phyloP scores from a whole-genome alignment of 441 rosid genomes.

The Corymbia calophylla region DNA sequence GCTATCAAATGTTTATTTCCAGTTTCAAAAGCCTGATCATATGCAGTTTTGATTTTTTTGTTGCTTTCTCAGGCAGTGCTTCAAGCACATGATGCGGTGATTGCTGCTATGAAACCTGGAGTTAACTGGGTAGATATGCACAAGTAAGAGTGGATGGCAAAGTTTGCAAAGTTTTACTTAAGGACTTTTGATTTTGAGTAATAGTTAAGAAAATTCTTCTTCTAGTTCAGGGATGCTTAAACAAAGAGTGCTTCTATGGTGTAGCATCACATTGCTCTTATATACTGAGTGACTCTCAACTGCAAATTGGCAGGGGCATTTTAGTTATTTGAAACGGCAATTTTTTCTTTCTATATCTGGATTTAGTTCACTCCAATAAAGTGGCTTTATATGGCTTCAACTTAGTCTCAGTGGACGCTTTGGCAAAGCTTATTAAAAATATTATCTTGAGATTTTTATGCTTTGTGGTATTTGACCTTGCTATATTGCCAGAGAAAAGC shows the following conservation, averaged over 20 bases:
- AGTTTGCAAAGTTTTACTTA: not conserved
- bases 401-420: not conserved
- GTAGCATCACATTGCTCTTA: not conserved
- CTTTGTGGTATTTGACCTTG: not conserved
- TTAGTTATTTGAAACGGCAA: not conserved
- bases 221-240: not conserved
- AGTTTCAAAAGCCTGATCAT: not conserved
- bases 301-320: not conserved
- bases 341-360: not conserved
- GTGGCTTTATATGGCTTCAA: not conserved
- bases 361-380: not conserved
- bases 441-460: not conserved
- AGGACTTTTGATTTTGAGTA: not conserved
- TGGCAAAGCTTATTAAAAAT: not conserved
- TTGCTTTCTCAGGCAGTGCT: conserved; percentile 65
- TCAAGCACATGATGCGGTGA: conserved; percentile 82
- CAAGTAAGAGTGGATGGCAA: conserved; percentile 47
- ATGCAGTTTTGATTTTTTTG: conserved; percentile 2
- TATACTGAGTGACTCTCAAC: not conserved
- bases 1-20: not conserved
- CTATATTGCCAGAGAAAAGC: not conserved
- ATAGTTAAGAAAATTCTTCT: not conserved
- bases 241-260: not conserved
- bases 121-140: conserved; percentile 94
- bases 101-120: conserved; percentile 82